phyloP scores from a whole-genome alignment of 345 rosid species.

The Hypericum perforatum region DNA sequence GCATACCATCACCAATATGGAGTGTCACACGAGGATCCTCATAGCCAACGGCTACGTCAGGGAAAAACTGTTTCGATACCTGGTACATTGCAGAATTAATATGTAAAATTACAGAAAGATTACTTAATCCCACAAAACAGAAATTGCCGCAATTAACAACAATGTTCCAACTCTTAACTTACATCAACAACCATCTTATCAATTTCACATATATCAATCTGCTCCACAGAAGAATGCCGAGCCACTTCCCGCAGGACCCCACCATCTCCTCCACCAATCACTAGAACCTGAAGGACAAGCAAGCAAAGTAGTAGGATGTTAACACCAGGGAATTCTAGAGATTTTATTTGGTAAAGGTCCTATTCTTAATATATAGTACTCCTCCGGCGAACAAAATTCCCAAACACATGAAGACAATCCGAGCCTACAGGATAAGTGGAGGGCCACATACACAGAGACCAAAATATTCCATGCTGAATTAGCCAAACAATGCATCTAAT shows the following conservation, averaged over 20 bases:
- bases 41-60: constrained; percentile 70
- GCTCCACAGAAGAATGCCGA: constrained; percentile 74
- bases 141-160: not conserved
- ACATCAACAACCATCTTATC: constrained; percentile 96
- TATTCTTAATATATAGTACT: too few species aligned
- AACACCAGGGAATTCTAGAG: too few species aligned
- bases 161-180: constrained; percentile 43
- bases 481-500: not conserved
- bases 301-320: not conserved
- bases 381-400: too few species aligned
- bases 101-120: not conserved
- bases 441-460: not conserved
- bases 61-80: constrained; percentile 85
- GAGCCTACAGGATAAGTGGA: not conserved
- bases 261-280: constrained; percentile 98
- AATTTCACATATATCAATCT: constrained; percentile 89
- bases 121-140: not conserved
- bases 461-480: too few species aligned
- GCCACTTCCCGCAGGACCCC: constrained; percentile 87
- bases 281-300: constrained; percentile 49
- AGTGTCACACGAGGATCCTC: constrained; percentile 87
- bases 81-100: constrained; percentile 18
- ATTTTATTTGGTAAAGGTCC: too few species aligned
- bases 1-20: constrained; percentile 79
- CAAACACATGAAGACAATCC: too few species aligned